Percentiles rank a stretch among this genome's conserved stretches.
These are phyloP conservation scores for Colletotrichum magnum DNA, from an alignment of 2,329 filamentous ascomycete genomes.

Conservation along the genomic window DNA sequence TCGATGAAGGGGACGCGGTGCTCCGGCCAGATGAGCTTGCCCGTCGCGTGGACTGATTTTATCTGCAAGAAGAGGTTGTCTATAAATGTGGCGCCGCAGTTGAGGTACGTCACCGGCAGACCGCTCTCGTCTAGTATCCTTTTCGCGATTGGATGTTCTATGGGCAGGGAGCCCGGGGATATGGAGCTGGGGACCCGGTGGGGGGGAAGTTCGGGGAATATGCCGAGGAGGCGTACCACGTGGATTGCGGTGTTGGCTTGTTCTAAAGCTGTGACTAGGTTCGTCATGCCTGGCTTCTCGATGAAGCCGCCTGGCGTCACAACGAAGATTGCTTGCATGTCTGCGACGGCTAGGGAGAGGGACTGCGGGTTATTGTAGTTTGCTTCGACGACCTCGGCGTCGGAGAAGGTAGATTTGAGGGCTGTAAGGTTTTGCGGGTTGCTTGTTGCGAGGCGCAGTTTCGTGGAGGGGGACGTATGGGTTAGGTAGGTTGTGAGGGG, in stretches of 20 bases:
- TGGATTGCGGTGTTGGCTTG: conserved; percentile 2
- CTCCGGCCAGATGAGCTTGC: conserved; percentile 21
- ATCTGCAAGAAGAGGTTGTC: conserved; percentile 12
- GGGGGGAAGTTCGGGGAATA: conserved; percentile 16
- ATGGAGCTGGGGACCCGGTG: not conserved
- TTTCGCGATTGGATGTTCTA: conserved; percentile 17
- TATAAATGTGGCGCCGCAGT: conserved; percentile 22
- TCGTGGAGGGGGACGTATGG: not conserved
- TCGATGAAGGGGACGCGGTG: conserved; percentile 25
- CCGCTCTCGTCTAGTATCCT: conserved; percentile 15
- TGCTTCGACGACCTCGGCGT: conserved; percentile 1
- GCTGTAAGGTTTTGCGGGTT: not conserved
- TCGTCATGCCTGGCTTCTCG: conserved; percentile 4
- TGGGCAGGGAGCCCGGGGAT: not conserved
- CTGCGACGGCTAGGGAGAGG: not conserved
- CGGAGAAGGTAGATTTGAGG: not conserved
- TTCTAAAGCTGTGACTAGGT: conserved; percentile 6
- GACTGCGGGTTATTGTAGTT: not conserved
- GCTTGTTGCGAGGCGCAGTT: conserved; percentile 18
- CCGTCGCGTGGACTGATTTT: not conserved
- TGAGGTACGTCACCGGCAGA: conserved; percentile 14
- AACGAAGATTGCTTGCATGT: conserved; percentile 18
- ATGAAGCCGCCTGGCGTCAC: conserved; percentile 1
- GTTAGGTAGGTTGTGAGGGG: not conserved
- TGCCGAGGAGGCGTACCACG: conserved; percentile 6